phyloP scores from a whole-genome alignment of 805 yeast genomes.

The Kluyveromyces dobzhanskii region DNA sequence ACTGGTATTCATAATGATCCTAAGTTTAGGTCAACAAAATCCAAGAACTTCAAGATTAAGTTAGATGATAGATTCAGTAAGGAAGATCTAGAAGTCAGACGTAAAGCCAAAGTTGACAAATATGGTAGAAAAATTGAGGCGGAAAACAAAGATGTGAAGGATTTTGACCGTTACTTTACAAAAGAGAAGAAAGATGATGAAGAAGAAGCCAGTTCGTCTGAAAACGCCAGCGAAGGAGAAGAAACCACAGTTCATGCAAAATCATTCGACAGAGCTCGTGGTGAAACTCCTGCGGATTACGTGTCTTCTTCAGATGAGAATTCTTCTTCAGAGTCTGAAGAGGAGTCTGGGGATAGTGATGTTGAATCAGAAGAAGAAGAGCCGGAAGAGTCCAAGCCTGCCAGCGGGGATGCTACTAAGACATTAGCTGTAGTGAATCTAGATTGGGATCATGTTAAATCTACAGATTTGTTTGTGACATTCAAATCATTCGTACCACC shows the following conservation, averaged over 20 bases:
- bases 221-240: constrained; percentile 11
- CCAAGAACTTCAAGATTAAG: constrained; percentile 61
- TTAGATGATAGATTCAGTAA: constrained; percentile 82
- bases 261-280: constrained; percentile 55
- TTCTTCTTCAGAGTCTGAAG: constrained; percentile 39
- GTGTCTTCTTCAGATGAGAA: constrained; percentile 37
- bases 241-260: constrained; percentile 2
- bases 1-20: constrained; percentile 78
- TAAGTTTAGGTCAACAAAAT: constrained; percentile 68
- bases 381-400: constrained; percentile 52
- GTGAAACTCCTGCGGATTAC: constrained; percentile 43
- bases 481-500: constrained; percentile 77
- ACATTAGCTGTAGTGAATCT: constrained; percentile 87
- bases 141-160: constrained; percentile 35
- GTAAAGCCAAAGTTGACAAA: constrained; percentile 62
- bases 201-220: constrained; percentile 13
- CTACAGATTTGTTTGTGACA: constrained; percentile 83
- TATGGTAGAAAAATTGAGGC: constrained; percentile 68
- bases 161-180: constrained; percentile 60
- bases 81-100: constrained; percentile 48
- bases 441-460: constrained; percentile 95
- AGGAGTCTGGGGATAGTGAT: constrained; percentile 35
- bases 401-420: constrained; percentile 76
- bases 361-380: constrained; percentile 44
- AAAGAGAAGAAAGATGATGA: constrained; percentile 32